Conservation (phyloP, 2,329 filamentous ascomycete genomes). For the Thermothelomyces thermophilus region DNA sequence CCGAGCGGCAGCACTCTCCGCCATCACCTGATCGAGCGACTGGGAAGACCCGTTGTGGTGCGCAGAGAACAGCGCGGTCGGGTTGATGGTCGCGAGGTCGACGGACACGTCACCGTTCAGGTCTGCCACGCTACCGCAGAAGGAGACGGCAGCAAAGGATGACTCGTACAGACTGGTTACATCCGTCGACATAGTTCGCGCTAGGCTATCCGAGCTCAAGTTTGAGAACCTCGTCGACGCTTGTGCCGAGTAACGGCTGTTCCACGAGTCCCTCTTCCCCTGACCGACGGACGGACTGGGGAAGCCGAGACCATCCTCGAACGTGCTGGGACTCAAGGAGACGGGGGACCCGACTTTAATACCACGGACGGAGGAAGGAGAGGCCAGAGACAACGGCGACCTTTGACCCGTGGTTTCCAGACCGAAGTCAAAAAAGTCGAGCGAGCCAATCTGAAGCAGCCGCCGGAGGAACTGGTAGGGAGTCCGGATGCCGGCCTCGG, state of each 20-base stretch:
- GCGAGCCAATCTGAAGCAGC: slow-evolving; percentile 28
- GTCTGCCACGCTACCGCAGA: slow-evolving; percentile 9
- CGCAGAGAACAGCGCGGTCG: slow-evolving; percentile 5
- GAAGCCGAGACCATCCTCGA: slow-evolving; percentile 2
- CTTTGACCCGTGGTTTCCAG: neutral
- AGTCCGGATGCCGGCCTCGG: slow-evolving; percentile 26
- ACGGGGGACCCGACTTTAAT: slow-evolving; percentile 7
- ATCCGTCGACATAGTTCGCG: slow-evolving; percentile 20
- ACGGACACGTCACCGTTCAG: slow-evolving; percentile 4
- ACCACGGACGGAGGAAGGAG: slow-evolving; percentile 5
- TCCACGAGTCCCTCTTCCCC: slow-evolving; percentile 16
- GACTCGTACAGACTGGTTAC: slow-evolving; percentile 23
- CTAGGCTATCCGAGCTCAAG: slow-evolving; percentile 20
- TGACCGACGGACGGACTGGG: slow-evolving; percentile 1
- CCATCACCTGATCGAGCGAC: slow-evolving; percentile 5
- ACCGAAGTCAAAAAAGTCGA: slow-evolving; percentile 27
- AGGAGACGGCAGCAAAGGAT: slow-evolving; percentile 8
- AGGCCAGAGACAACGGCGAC: slow-evolving; percentile 1
- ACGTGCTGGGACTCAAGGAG: neutral
- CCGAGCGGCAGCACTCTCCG: neutral
- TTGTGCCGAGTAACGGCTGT: slow-evolving; percentile 16
- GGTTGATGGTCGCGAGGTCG: slow-evolving; percentile 10
- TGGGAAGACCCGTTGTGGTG: slow-evolving; percentile 1
- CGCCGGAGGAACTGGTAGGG: slow-evolving; percentile 28
- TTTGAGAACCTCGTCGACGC: slow-evolving; percentile 20